These are phyloP conservation scores for Fusarium nelsonii DNA, from an alignment of 2,329 filamentous ascomycete species.

Conservation along the genomic window DNA sequence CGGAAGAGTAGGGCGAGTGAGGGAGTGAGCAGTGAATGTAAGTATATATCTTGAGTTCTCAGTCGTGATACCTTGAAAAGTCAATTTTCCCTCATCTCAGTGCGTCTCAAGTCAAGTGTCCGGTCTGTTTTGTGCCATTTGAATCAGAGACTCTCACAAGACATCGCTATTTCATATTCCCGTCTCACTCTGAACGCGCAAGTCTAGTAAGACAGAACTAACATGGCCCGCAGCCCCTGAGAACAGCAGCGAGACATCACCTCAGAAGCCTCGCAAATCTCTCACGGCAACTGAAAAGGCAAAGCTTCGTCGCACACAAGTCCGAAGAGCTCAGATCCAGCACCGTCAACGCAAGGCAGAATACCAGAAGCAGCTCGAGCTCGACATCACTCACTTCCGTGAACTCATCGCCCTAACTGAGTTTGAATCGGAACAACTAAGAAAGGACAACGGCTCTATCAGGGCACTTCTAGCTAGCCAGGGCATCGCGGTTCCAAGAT, in stretches of 20 bases:
- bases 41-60: constrained; percentile 26
- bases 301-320: constrained; percentile 63
- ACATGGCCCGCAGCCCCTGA: constrained; percentile 31
- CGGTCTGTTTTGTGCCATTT: neutral
- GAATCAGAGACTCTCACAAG: constrained; percentile 8
- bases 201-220: constrained; percentile 11
- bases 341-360: constrained; percentile 69
- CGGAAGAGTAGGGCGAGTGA: constrained; percentile 19
- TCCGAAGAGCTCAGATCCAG: constrained; percentile 65
- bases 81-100: neutral
- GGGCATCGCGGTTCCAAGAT: constrained; percentile 41
- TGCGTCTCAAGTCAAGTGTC: neutral
- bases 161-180: constrained; percentile 1
- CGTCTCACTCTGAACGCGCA: neutral
- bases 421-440: constrained; percentile 54
- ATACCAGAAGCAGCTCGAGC: constrained; percentile 67
- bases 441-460: constrained; percentile 60
- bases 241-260: constrained; percentile 25
- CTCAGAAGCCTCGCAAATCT: constrained; percentile 38
- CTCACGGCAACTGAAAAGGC: constrained; percentile 55
- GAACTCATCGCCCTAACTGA: constrained; percentile 60
- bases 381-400: constrained; percentile 62
- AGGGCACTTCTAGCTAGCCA: constrained; percentile 50
- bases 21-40: constrained; percentile 44
- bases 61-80: neutral